phyloP scores from a whole-genome alignment of 805 yeast genomes.

The Myxozyma mucilagina region DNA sequence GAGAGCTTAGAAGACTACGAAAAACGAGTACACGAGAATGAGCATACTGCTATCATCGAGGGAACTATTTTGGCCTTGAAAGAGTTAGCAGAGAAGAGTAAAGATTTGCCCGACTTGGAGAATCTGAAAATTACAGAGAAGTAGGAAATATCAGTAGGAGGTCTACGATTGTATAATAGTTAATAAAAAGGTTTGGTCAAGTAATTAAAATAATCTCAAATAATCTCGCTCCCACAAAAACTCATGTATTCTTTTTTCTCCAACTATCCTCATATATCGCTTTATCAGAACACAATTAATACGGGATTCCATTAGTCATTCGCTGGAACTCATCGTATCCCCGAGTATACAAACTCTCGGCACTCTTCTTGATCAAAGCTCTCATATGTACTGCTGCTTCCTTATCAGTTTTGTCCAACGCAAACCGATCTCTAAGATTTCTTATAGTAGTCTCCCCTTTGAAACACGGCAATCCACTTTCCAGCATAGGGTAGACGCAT shows the following conservation, averaged over 20 bases:
- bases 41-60: slow-evolving; percentile 91
- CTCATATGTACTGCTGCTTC: slow-evolving; percentile 83
- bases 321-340: slow-evolving; percentile 98
- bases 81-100: slow-evolving; percentile 12
- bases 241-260: not conserved
- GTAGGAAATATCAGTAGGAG: not conserved
- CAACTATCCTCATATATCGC: not conserved
- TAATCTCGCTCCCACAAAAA: not conserved
- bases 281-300: not conserved
- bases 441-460: slow-evolving; percentile 62
- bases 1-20: slow-evolving; percentile 83
- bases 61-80: slow-evolving; percentile 70
- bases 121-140: not conserved
- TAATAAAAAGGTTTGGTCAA: not conserved
- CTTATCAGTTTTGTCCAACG: slow-evolving; percentile 71
- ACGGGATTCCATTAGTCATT: slow-evolving; percentile 92
- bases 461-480: slow-evolving; percentile 57
- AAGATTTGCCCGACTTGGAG: not conserved
- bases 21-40: slow-evolving; percentile 74
- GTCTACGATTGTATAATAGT: not conserved
- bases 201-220: not conserved
- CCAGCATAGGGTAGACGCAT: slow-evolving; percentile 89
- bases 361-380: slow-evolving; percentile 71
- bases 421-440: slow-evolving; percentile 76
- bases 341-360: slow-evolving; percentile 84